A percentile compares a stretch with the other conserved stretches of the same genome.
Conservation (phyloP, 352 stramenopile species). For the Phytophthora boehmeriae region DNA sequence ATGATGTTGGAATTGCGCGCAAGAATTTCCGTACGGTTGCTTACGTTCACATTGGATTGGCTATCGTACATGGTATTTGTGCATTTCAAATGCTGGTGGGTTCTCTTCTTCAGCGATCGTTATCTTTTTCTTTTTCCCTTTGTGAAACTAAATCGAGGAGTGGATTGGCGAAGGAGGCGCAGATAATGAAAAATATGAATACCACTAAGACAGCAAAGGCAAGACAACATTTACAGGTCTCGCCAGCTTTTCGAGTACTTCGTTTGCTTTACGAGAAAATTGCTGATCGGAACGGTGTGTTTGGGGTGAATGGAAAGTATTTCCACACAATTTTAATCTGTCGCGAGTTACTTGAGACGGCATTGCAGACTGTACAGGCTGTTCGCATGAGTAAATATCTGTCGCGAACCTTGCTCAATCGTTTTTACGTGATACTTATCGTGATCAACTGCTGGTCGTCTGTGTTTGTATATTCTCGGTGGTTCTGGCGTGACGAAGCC, state of each 20-base stretch:
- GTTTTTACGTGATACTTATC: slow-evolving; percentile 33
- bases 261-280: neutral
- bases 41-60: slow-evolving; percentile 25
- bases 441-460: slow-evolving; percentile 32
- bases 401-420: slow-evolving; percentile 28
- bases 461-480: slow-evolving; percentile 23
- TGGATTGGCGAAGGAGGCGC: too few species aligned
- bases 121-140: slow-evolving; percentile 7
- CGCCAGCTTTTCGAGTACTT: too few species aligned
- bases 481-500: slow-evolving; percentile 20
- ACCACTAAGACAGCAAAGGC: too few species aligned
- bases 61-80: slow-evolving; percentile 17
- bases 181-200: too few species aligned
- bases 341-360: slow-evolving; percentile 29
- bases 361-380: slow-evolving; percentile 26
- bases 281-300: slow-evolving; percentile 7
- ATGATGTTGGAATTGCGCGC: slow-evolving; percentile 26
- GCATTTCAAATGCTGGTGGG: slow-evolving; percentile 16
- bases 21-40: slow-evolving; percentile 25
- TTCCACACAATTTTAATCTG: slow-evolving; percentile 22
- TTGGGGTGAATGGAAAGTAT: slow-evolving; percentile 28
- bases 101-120: neutral
- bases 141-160: neutral
- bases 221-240: too few species aligned
- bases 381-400: slow-evolving; percentile 33